phyloP scores from a whole-genome alignment of 139 green algal genomes.

The Auxenochlorella pyrenoidosa region DNA sequence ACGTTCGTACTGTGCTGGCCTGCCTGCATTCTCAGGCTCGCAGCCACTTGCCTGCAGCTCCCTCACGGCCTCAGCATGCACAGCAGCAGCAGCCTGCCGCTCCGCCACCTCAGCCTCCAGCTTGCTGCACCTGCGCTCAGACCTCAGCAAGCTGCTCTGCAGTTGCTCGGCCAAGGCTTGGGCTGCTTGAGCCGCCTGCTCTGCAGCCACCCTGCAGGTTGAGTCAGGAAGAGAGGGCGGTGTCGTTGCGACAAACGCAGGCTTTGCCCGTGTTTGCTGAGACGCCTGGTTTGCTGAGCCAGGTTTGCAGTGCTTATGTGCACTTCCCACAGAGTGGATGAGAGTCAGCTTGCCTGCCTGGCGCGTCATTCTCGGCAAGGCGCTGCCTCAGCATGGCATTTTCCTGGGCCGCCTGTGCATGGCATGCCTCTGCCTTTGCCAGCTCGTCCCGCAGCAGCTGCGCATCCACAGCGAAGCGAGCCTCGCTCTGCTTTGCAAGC shows the following conservation, averaged over 20 bases:
- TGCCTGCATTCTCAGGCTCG: not conserved
- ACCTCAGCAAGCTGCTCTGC: not conserved
- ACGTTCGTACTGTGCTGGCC: not conserved
- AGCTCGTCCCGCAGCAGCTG: not conserved
- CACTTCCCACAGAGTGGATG: too few species aligned
- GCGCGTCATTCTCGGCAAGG: not conserved
- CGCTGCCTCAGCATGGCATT: too few species aligned
- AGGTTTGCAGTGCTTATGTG: too few species aligned
- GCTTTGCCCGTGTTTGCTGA: not conserved
- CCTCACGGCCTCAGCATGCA: conserved; percentile 22
- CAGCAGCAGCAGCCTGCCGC: not conserved
- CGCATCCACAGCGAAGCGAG: not conserved
- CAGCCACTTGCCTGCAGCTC: not conserved
- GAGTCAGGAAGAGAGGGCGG: not conserved
- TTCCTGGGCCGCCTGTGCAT: not conserved
- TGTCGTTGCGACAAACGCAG: not conserved
- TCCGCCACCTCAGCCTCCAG: not conserved
- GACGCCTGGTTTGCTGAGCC: too few species aligned
- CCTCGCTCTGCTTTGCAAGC: not conserved
- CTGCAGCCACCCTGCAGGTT: not conserved
- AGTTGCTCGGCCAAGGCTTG: not conserved
- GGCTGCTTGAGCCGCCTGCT: not conserved
- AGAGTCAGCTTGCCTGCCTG: not conserved
- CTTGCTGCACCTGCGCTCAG: not conserved
- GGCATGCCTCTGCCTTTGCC: not conserved